A percentile compares a stretch with the other conserved stretches of the same genome.
Evolutionary conservation across 2,329 filamentous ascomycete genomes (phyloP).

Genomic region (Fusarium lyarnte): DNA sequence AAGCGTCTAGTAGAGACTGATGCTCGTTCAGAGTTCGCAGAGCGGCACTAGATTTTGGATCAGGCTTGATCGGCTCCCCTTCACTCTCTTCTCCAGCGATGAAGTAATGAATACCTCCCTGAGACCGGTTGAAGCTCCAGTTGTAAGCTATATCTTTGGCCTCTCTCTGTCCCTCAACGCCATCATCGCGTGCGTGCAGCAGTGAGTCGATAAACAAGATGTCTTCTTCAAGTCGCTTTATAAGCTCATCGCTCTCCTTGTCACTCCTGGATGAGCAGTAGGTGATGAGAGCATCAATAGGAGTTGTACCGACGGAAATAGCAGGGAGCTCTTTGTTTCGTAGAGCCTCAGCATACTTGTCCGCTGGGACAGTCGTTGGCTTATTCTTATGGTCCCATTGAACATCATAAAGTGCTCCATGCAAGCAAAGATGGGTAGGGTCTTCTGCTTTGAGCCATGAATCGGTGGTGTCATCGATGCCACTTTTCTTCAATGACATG

Average conservation of each 20-base stretch:
- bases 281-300: background rate
- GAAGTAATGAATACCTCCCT: background rate
- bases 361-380: background rate
- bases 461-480: background rate
- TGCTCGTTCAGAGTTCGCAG: background rate
- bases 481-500: background rate
- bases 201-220: background rate
- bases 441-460: background rate
- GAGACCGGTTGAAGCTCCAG: background rate
- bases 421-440: background rate
- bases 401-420: background rate
- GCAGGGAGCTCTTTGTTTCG: background rate
- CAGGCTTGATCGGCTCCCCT: background rate
- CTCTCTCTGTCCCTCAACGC: background rate
- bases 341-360: too few relatives aligned
- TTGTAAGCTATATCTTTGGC: background rate
- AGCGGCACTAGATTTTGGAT: accelerated
- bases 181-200: background rate
- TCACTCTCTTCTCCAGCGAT: background rate
- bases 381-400: background rate
- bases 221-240: background rate
- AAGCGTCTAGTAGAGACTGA: background rate
- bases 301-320: background rate
- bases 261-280: background rate
- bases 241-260: background rate